Conservation (phyloP, 768 basidiomycete species). For the Lactifluus piperatus region DNA sequence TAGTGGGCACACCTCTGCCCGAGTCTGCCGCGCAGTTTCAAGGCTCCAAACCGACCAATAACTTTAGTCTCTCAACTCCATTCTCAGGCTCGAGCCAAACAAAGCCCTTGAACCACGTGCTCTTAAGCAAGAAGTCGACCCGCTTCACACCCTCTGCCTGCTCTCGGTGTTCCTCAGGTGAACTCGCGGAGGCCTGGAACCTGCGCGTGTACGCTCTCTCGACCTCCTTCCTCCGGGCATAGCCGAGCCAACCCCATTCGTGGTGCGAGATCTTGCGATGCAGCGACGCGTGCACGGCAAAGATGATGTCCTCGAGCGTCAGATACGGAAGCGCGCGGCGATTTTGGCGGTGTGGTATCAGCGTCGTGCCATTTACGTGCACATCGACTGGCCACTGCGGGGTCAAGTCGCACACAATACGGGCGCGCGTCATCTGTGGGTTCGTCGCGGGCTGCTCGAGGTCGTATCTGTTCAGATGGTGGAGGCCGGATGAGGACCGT, state of each 20-base stretch:
- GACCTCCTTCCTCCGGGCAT: constrained; percentile 15
- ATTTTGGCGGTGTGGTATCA: constrained; percentile 9
- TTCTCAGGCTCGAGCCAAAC: constrained; percentile 15
- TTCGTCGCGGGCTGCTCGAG: constrained; percentile 19
- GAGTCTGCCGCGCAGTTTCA: neutral
- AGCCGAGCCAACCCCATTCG: constrained; percentile 16
- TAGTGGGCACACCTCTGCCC: neutral
- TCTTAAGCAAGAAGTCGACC: constrained; percentile 17
- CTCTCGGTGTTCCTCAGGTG: constrained; percentile 5
- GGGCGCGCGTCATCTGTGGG: constrained; percentile 19
- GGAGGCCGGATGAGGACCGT: neutral
- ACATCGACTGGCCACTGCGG: constrained; percentile 20
- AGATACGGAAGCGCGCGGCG: constrained; percentile 14
- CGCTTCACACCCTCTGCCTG: constrained; percentile 19
- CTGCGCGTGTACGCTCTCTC: constrained; percentile 21
- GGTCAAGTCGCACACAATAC: constrained; percentile 15
- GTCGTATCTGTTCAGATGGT: constrained; percentile 5
- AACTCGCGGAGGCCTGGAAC: constrained; percentile 11
- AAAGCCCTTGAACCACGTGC: constrained; percentile 17
- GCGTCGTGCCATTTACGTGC: constrained; percentile 13
- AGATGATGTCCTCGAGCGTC: constrained; percentile 17
- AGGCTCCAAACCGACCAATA: constrained; percentile 6
- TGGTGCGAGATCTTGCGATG: constrained; percentile 21
- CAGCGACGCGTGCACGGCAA: constrained; percentile 12
- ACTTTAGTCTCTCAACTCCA: constrained; percentile 15